Evolutionary conservation across 805 yeast genomes (phyloP).

Genomic region (Kregervanrija delftensis): DNA sequence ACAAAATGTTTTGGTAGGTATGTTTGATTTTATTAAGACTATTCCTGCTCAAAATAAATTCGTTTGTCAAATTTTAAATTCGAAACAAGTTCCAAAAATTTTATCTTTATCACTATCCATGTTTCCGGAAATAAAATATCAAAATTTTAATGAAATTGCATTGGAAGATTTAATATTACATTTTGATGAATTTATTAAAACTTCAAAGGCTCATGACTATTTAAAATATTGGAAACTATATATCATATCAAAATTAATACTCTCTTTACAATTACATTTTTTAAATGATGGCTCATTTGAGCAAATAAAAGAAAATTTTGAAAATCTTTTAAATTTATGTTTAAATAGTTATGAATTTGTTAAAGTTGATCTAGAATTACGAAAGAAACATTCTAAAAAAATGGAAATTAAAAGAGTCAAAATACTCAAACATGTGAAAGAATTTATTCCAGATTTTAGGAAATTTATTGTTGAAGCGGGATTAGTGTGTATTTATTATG

Average conservation of each 20-base stretch:
- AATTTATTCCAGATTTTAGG: not conserved
- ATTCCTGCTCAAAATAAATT: not conserved
- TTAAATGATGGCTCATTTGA: too few relatives aligned
- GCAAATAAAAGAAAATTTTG: not conserved
- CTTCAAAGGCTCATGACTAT: too few relatives aligned
- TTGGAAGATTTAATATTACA: not conserved
- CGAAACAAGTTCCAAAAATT: too few relatives aligned
- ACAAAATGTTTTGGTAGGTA: not conserved
- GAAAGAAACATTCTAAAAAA: not conserved
- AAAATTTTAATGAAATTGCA: not conserved
- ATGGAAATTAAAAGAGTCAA: not conserved
- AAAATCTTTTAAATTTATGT: slow-evolving; percentile 1
- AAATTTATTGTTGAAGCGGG: slow-evolving; percentile 1
- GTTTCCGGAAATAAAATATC: not conserved
- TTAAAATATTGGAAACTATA: too few relatives aligned
- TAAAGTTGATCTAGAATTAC: not conserved
- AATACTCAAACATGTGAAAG: not conserved
- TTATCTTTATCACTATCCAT: too few relatives aligned
- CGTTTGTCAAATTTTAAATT: too few relatives aligned
- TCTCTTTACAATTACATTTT: too few relatives aligned
- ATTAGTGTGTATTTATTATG: not conserved
- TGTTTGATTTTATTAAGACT: slow-evolving; percentile 1
- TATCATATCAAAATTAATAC: too few relatives aligned
- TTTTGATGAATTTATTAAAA: not conserved
- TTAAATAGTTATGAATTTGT: slow-evolving; percentile 1